Evolutionary conservation across 352 stramenopile genomes (phyloP), one percentile per base, ranked within the genome.

Genomic region (Phytophthora cryptogea): DNA sequence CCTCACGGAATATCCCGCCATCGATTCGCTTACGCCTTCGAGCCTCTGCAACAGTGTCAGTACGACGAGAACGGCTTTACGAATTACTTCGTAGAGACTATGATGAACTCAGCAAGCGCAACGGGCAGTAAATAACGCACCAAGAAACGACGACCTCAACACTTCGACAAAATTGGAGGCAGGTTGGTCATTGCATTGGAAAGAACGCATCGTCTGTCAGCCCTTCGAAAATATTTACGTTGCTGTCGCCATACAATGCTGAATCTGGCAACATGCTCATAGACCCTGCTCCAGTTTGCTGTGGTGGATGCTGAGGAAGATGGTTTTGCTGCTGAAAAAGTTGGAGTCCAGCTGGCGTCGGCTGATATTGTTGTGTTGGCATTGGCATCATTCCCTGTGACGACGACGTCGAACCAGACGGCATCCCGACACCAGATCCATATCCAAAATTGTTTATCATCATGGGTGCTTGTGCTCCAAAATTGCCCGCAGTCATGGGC

Each of bases 191-290:
- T 74, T 88, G 78, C 74, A 89, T 86, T 69, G 74, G 69, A 49
- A 90, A 76, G 51, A 92, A 92, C 14, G 76, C 70, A 63, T 92
- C 83, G 37, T 90, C 81, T 40, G 79, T 69, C 40, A 92, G 72
- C 0, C 70, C 83, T 62, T 92, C 83, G 39, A 92, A 92, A n/a
- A 92, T 75, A 56, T 86, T 91, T 32, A 68, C 63, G 54, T 71
- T 73, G 45, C 55, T 68, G 53, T 88, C 79, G 32, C 78, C 79
- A 59, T 80, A 86, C 8, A 86, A 53, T 33, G 52, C 59, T 31
- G 46, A 51, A 42, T 76, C 65, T 42, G 64, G 33, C 27, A 67
- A 61, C 26, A 62, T 54, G 52, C 42, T 66, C 43, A 69, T 60
- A 2, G 51, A 32, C 39, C 57, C 63, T 16, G 40, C 32, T 28